Evolutionary conservation across 1,284 basidiomycete genomes (phyloP), one percentile per base, ranked within the genome.

Genomic region (Singerocomus rubriflavus): DNA sequence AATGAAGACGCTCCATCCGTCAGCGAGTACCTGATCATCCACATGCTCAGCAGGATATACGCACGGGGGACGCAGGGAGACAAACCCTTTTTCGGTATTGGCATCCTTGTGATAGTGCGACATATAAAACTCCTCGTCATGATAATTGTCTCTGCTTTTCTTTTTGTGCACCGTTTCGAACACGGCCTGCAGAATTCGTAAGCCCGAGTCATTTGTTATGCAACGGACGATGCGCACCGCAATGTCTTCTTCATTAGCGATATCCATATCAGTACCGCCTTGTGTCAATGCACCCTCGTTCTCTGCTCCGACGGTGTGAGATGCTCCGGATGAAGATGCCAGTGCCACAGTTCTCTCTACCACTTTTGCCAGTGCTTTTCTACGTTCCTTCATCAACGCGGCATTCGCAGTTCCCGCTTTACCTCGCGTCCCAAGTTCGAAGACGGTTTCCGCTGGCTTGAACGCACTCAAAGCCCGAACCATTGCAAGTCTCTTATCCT

Each of bases 111-210:
- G 93, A 63, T 88, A 84, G 71, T 98, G 88, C 1, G 88, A 88
- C 78, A 99, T 84, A 71, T 94, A 99, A 67, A 93, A 97, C 44
- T 90, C 84, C 1, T 84, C 79, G 61, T 99, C 96, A 16, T 84
- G 81, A 71, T 80, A 97, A 30, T 60, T 71, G 26, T 66, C 68
- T 42, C 71, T 75, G 6, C 67, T 67, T 27, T 71, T 72, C 54
- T 78, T 80, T 58, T 76, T 78, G 51, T 66, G 72, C 29, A 76
- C 70, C n/a, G 71, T 73, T 33, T 87, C 80, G 57, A 93, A 93
- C n/a, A 86, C 85, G 35, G 80, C 82, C 91, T 93, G 61, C 13
- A 44, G 36, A 51, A 37, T 31, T 11, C 30, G 36, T 67, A 37
- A 66, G 56, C 36, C 55, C 27, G 31, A 30, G 46, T 11, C 27